phyloP scores from a whole-genome alignment of 169 alveolate genomes.

The Plasmodium inui region DNA sequence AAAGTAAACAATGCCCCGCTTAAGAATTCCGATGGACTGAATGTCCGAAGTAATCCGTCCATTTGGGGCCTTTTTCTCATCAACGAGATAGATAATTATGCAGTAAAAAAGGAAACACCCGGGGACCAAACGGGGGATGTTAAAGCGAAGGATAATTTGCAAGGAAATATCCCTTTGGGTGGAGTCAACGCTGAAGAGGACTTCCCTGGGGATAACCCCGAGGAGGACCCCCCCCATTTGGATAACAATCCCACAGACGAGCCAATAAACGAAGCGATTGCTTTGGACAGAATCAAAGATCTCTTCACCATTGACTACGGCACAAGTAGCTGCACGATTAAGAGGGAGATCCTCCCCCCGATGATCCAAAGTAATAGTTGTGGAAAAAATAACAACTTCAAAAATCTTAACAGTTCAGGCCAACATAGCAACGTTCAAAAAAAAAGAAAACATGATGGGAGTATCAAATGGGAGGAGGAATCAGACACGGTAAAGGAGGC shows the following conservation, averaged over 20 bases:
- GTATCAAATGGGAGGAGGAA: background rate
- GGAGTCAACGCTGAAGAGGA: background rate
- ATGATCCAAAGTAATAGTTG: background rate
- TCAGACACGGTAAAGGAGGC: background rate
- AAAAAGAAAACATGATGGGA: background rate
- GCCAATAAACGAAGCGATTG: background rate
- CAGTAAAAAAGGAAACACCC: conserved; percentile 1
- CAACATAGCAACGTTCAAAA: background rate
- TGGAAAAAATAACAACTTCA: background rate
- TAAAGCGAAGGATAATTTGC: background rate
- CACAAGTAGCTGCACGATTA: background rate
- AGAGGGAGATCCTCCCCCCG: background rate
- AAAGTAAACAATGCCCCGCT: background rate
- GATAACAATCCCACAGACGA: background rate
- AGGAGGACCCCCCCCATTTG: background rate
- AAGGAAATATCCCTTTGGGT: background rate
- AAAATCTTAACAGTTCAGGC: background rate
- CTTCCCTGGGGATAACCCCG: background rate
- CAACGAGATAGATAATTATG: conserved; percentile 49
- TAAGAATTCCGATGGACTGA: background rate
- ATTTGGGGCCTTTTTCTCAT: conserved; percentile 11
- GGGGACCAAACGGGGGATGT: background rate
- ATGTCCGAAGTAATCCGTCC: background rate
- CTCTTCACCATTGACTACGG: conserved; percentile 56
- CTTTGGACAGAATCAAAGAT: background rate